A percentile compares a stretch with the other conserved stretches of the same genome.
These are phyloP conservation scores for Fraxinus floribunda DNA, from an alignment of 305 asterid genomes.

Conservation along the genomic window DNA sequence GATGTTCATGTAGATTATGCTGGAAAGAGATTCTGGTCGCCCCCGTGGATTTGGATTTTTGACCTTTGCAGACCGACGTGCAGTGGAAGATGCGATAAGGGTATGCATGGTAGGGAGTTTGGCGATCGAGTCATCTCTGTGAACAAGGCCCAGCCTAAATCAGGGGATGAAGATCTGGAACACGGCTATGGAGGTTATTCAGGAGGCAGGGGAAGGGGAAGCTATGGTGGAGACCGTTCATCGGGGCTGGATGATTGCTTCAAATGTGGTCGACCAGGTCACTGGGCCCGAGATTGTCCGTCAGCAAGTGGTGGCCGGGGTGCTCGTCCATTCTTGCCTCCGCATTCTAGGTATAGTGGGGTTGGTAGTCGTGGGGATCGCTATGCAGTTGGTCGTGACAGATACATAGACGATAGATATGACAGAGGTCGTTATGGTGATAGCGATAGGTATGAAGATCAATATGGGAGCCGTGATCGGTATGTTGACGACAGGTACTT, in stretches of 20 bases:
- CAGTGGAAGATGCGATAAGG: conserved; percentile 92
- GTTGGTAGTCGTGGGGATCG: conserved; percentile 65
- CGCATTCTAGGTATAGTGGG: conserved; percentile 66
- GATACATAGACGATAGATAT: conserved; percentile 63
- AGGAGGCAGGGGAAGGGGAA: conserved; percentile 38
- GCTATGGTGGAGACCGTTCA: conserved; percentile 65
- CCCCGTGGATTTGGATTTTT: conserved; percentile 98
- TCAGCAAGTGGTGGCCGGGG: conserved; percentile 76
- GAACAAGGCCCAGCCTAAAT: conserved; percentile 89
- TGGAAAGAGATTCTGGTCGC: conserved; percentile 93
- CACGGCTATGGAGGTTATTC: conserved; percentile 64
- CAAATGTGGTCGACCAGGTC: conserved; percentile 97
- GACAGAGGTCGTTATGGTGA: conserved; percentile 73
- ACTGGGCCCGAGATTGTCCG: conserved; percentile 98
- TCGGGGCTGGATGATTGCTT: conserved; percentile 92
- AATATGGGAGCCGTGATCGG: conserved; percentile 75
- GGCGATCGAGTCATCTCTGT: conserved; percentile 87
- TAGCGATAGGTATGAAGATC: conserved; percentile 67
- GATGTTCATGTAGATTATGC: conserved; percentile 58
- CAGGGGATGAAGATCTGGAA: conserved; percentile 67
- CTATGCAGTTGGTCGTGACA: conserved; percentile 65
- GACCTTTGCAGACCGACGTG: conserved; percentile 85
- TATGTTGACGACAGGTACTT: conserved; percentile 62
- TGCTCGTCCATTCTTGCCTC: conserved; percentile 64
- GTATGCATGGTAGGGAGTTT: conserved; percentile 91